Percentiles rank a stretch among this genome's conserved stretches.
Conservation (phyloP, 148 eudicot species). For the Nyssa sinensis region DNA sequence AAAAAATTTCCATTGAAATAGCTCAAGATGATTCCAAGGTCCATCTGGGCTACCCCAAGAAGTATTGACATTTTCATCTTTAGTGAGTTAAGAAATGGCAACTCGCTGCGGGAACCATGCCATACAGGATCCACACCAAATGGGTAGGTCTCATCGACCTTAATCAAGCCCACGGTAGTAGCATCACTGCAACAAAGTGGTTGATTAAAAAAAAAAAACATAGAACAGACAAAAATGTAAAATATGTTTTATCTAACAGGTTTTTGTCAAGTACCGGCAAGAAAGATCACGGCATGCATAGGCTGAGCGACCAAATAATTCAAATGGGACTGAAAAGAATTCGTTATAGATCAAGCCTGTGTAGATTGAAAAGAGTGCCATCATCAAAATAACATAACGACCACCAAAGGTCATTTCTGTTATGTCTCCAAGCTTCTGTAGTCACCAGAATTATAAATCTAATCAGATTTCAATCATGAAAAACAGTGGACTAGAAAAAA, state of each 20-base stretch:
- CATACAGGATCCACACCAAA: constrained; percentile 62
- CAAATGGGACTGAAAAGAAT: constrained; percentile 55
- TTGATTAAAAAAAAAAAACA: neutral
- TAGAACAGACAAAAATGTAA: constrained; percentile 4
- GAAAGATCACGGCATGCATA: constrained; percentile 54
- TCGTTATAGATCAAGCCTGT: constrained; percentile 60
- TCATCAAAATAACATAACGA: constrained; percentile 51
- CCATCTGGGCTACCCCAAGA: constrained; percentile 59
- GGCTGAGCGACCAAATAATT: constrained; percentile 51
- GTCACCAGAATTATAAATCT: neutral
- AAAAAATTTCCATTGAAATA: constrained; percentile 45
- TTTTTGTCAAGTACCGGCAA: constrained; percentile 40
- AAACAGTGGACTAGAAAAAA: neutral
- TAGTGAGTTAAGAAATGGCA: constrained; percentile 51
- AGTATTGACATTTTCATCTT: constrained; percentile 66
- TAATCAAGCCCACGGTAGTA: constrained; percentile 50
- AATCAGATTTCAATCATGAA: constrained; percentile 10
- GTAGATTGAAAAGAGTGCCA: constrained; percentile 52
- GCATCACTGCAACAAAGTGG: constrained; percentile 39
- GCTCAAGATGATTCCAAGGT: constrained; percentile 54
- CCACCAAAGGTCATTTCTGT: constrained; percentile 58
- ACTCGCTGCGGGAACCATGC: constrained; percentile 57
- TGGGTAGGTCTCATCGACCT: constrained; percentile 55
- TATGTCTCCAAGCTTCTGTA: constrained; percentile 63
- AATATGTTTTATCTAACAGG: constrained; percentile 5